These are phyloP conservation scores for Eucommia ulmoides DNA, from an alignment of 257 asterid genomes.

Conservation along the genomic window DNA sequence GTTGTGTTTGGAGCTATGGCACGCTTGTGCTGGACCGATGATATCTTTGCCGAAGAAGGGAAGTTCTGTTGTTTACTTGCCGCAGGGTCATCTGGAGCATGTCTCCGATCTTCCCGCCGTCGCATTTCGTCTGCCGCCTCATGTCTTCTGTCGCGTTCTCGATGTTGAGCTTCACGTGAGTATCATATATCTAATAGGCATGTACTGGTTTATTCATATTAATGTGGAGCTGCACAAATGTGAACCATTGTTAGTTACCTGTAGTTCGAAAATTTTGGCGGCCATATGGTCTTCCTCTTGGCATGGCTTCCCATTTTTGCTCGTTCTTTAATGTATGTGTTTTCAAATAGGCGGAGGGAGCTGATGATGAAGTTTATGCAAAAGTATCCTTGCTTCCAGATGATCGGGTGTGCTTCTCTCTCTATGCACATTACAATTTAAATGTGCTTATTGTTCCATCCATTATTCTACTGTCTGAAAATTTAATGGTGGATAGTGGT, in stretches of 20 bases:
- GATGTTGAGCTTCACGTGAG: constrained; percentile 82
- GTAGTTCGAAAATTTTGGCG: too few relatives aligned
- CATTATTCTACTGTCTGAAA: too few relatives aligned
- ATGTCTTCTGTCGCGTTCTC: constrained; percentile 82
- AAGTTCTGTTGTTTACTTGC: constrained; percentile 67
- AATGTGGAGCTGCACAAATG: too few relatives aligned
- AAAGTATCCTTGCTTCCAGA: constrained; percentile 81
- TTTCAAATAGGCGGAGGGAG: constrained; percentile 57
- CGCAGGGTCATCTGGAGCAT: constrained; percentile 87
- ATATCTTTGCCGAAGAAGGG: constrained; percentile 89
- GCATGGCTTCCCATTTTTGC: too few relatives aligned
- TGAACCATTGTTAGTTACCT: too few relatives aligned
- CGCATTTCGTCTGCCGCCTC: constrained; percentile 56
- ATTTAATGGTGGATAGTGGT: too few relatives aligned
- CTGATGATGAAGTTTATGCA: constrained; percentile 80
- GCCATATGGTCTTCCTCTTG: too few relatives aligned
- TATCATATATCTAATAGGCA: background rate
- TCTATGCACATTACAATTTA: too few relatives aligned
- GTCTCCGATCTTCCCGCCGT: constrained; percentile 46
- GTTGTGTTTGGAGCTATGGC: constrained; percentile 95
- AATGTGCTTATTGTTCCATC: too few relatives aligned
- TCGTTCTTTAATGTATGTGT: background rate
- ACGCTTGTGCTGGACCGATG: constrained; percentile 97
- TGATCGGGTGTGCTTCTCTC: constrained; percentile 40
- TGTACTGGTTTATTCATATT: too few relatives aligned